Conservation (phyloP, 2,329 filamentous ascomycete species). For the Neurospora sp. region DNA sequence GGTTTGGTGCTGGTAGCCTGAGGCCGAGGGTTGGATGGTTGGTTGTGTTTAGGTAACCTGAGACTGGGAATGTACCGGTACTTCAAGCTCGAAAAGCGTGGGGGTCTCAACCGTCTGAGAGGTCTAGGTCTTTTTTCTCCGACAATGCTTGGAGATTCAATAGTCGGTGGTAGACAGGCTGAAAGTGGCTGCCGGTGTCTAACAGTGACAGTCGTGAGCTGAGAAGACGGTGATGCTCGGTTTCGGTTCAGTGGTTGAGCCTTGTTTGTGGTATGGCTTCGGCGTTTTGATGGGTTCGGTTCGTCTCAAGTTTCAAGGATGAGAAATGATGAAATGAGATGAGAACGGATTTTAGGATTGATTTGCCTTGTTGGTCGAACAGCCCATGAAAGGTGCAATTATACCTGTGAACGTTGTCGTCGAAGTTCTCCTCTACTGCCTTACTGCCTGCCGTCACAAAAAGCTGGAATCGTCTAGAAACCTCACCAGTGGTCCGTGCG, state of each 20-base stretch:
- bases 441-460: not conserved
- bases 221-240: not conserved
- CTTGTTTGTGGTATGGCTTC: too few relatives aligned
- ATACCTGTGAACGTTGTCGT: not conserved
- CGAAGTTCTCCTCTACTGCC: not conserved
- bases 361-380: too few relatives aligned
- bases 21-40: not conserved
- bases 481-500: not conserved
- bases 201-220: not conserved
- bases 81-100: not conserved
- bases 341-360: too few relatives aligned
- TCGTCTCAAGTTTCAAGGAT: too few relatives aligned
- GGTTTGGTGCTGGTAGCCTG: not conserved
- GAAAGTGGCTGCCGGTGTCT: not conserved
- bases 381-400: too few relatives aligned
- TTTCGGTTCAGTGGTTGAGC: not conserved
- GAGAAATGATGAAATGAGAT: too few relatives aligned
- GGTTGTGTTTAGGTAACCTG: not conserved
- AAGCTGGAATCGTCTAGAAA: slow-evolving; percentile 14
- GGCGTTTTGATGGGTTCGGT: too few relatives aligned
- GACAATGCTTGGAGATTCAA: too few relatives aligned
- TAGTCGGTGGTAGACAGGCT: too few relatives aligned
- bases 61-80: not conserved
- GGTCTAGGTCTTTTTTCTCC: not conserved
- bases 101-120: not conserved